phyloP scores from a whole-genome alignment of 352 stramenopile genomes.

The Phytophthora quininea region DNA sequence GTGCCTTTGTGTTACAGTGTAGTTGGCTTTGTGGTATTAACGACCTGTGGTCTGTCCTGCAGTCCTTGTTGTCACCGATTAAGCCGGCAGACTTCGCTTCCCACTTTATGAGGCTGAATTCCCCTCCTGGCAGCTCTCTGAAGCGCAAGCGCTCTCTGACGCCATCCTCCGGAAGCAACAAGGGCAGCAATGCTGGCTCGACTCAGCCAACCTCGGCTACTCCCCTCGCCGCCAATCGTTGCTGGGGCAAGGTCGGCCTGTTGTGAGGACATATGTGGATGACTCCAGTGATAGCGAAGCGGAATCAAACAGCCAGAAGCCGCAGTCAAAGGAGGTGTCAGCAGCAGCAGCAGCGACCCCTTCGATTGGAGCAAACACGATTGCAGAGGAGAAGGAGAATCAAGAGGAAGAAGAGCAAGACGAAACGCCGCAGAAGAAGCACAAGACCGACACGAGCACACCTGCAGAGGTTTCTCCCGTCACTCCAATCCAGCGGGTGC shows the following conservation, averaged over 20 bases:
- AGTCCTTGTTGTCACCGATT: slow-evolving; percentile 80
- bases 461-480: not conserved
- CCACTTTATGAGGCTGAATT: slow-evolving; percentile 70
- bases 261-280: slow-evolving; percentile 52
- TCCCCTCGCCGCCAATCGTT: slow-evolving; percentile 56
- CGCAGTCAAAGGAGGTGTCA: not conserved
- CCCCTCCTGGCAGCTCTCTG: slow-evolving; percentile 53
- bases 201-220: slow-evolving; percentile 19
- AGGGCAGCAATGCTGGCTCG: slow-evolving; percentile 6
- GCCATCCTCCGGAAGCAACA: slow-evolving; percentile 15
- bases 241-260: slow-evolving; percentile 48
- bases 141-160: slow-evolving; percentile 45
- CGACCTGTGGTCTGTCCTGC: slow-evolving; percentile 4
- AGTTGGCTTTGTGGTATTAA: not conserved
- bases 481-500: slow-evolving; percentile 17
- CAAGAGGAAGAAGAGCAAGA: slow-evolving; percentile 13
- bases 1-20: slow-evolving; percentile 19
- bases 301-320: slow-evolving; percentile 41
- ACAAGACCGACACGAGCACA: slow-evolving; percentile 6
- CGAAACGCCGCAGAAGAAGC: slow-evolving; percentile 18
- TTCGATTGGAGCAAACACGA: slow-evolving; percentile 7
- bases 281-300: slow-evolving; percentile 56
- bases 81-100: slow-evolving; percentile 56
- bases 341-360: slow-evolving; percentile 15
- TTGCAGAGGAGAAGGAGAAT: slow-evolving; percentile 24